Percentiles rank a stretch among this genome's conserved stretches.
phyloP scores from a whole-genome alignment of 805 yeast genomes.

The Kuraishia borneana region DNA sequence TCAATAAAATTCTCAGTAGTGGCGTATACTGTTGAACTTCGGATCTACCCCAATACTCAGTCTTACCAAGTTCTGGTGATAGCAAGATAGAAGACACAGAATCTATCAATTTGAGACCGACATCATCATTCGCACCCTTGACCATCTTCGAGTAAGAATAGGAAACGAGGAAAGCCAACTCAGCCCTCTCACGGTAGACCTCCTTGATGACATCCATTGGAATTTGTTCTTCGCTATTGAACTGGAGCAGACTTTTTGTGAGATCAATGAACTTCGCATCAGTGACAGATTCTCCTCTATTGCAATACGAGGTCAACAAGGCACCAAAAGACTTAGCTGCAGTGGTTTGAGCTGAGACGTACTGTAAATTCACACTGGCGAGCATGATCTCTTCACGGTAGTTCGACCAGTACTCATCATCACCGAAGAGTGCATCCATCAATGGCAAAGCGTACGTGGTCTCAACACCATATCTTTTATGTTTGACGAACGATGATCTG shows the following conservation, averaged over 20 bases:
- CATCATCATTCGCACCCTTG: slow-evolving; percentile 16
- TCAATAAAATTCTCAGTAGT: slow-evolving; percentile 44
- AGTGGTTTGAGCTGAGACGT: slow-evolving; percentile 51
- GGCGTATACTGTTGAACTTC: slow-evolving; percentile 32
- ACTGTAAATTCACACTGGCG: slow-evolving; percentile 54
- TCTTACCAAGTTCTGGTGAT: slow-evolving; percentile 20
- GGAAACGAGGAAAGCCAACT: slow-evolving; percentile 47
- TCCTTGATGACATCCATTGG: slow-evolving; percentile 34
- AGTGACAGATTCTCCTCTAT: slow-evolving; percentile 37
- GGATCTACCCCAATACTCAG: slow-evolving; percentile 27
- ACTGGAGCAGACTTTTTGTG: slow-evolving; percentile 38
- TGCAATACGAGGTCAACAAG: slow-evolving; percentile 53
- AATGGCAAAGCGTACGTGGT: slow-evolving; percentile 48
- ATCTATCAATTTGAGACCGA: slow-evolving; percentile 28
- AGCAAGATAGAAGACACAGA: slow-evolving; percentile 32
- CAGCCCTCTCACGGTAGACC: slow-evolving; percentile 52
- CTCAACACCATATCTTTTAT: slow-evolving; percentile 38
- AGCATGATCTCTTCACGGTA: slow-evolving; percentile 38
- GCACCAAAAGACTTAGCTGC: slow-evolving; percentile 76
- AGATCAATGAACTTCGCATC: slow-evolving; percentile 20
- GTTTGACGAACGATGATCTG: slow-evolving; percentile 29
- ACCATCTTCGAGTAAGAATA: slow-evolving; percentile 21
- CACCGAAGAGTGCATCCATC: slow-evolving; percentile 47
- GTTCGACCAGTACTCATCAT: slow-evolving; percentile 32
- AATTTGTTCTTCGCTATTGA: slow-evolving; percentile 40